Conservation (phyloP, 768 basidiomycete species). For the Boletus rufocinnamomeus region DNA sequence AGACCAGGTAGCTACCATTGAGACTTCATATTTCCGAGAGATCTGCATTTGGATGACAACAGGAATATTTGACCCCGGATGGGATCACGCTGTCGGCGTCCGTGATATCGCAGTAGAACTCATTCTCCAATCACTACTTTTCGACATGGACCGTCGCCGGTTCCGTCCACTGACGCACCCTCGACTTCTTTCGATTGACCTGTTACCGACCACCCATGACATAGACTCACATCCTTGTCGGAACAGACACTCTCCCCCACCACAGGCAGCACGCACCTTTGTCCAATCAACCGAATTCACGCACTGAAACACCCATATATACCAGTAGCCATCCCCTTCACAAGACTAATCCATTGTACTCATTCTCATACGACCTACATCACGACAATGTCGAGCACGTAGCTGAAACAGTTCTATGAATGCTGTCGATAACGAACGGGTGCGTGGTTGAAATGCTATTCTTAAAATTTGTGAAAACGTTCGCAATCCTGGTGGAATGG, state of each 20-base stretch:
- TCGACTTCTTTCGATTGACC: background rate
- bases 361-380: background rate
- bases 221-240: too few relatives aligned
- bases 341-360: background rate
- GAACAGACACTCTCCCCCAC: background rate
- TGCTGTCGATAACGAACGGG: too few relatives aligned
- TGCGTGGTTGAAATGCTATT: too few relatives aligned
- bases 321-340: background rate
- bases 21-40: background rate
- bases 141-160: background rate
- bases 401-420: too few relatives aligned
- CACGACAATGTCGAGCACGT: too few relatives aligned
- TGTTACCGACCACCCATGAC: background rate
- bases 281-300: background rate
- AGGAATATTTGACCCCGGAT: too few relatives aligned
- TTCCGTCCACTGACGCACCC: background rate
- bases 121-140: background rate
- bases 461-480: too few relatives aligned
- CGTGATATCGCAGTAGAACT: too few relatives aligned
- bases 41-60: background rate
- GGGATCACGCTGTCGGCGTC: too few relatives aligned
- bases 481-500: too few relatives aligned
- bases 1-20: background rate
- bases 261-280: background rate
- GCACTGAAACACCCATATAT: background rate